Evolutionary conservation across 106 monocot genomes (phyloP).

Genomic region (Dactylorhiza incarnata): DNA sequence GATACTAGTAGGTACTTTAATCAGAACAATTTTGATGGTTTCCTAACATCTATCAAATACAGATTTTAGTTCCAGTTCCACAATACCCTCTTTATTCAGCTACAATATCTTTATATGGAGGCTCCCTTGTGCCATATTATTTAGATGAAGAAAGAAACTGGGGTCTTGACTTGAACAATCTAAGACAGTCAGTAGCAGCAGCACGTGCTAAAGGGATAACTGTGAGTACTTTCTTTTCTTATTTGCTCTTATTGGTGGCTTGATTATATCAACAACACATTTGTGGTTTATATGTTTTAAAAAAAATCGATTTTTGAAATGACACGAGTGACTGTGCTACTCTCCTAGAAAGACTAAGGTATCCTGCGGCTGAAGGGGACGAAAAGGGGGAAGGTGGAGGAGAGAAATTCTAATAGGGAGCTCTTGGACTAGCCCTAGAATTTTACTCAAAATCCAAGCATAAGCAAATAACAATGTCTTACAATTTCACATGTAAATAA

Average conservation of each 20-base stretch:
- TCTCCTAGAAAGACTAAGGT: too few relatives aligned
- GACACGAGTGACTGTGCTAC: not conserved
- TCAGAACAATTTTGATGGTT: not conserved
- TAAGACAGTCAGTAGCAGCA: constrained; percentile 47
- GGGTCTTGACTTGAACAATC: constrained; percentile 78
- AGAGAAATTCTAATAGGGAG: too few relatives aligned
- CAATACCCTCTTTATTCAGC: constrained; percentile 99
- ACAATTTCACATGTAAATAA: too few relatives aligned
- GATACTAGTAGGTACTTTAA: not conserved
- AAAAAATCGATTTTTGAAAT: not conserved
- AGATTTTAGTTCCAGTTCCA: constrained; percentile 98
- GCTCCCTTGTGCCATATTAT: constrained; percentile 91
- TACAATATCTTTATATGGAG: constrained; percentile 80
- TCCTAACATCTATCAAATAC: constrained; percentile 12
- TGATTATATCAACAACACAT: not conserved
- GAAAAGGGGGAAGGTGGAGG: too few relatives aligned
- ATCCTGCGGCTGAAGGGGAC: too few relatives aligned
- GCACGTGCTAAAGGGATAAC: constrained; percentile 79
- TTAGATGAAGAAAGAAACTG: constrained; percentile 94
- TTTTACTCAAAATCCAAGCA: too few relatives aligned
- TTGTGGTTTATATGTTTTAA: not conserved
- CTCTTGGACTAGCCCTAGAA: too few relatives aligned
- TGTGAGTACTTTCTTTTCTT: constrained; percentile 34
- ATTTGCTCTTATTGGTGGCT: not conserved
- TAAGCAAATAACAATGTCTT: too few relatives aligned